phyloP scores from a whole-genome alignment of 352 stramenopile genomes.

The Globisporangium carolinianum region DNA sequence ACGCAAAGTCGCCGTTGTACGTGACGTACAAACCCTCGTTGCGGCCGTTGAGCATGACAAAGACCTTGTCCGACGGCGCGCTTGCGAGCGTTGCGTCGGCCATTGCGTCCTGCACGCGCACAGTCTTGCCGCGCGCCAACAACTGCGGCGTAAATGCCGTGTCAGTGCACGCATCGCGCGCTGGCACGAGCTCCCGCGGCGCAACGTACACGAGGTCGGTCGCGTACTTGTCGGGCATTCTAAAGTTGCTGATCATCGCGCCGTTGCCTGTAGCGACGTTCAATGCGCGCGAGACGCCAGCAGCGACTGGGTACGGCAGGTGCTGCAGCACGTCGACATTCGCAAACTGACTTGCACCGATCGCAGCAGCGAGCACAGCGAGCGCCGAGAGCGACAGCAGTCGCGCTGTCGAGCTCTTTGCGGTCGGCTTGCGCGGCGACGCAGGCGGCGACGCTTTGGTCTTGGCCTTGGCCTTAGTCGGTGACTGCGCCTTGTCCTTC shows the following conservation, averaged over 20 bases:
- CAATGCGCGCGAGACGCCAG: slow-evolving; percentile 2
- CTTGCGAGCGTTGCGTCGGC: slow-evolving; percentile 10
- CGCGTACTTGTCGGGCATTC: slow-evolving; percentile 54
- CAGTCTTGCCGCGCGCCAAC: slow-evolving; percentile 26
- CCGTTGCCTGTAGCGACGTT: slow-evolving; percentile 8
- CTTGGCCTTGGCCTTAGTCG: neutral
- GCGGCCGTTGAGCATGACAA: slow-evolving; percentile 81
- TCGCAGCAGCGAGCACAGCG: slow-evolving; percentile 9
- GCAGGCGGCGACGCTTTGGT: neutral
- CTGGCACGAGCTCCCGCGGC: slow-evolving; percentile 27
- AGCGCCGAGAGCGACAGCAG: slow-evolving; percentile 16
- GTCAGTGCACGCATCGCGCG: slow-evolving; percentile 27
- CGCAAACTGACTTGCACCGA: slow-evolving; percentile 10
- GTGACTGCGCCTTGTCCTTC: neutral
- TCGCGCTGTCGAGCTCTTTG: slow-evolving; percentile 1
- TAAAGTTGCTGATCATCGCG: slow-evolving; percentile 10
- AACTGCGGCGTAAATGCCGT: slow-evolving; percentile 15
- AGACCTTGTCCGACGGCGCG: slow-evolving; percentile 39
- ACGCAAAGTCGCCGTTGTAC: slow-evolving; percentile 72
- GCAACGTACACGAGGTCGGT: slow-evolving; percentile 39
- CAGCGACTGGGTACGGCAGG: slow-evolving; percentile 11
- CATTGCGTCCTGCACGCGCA: slow-evolving; percentile 55
- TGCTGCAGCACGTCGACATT: slow-evolving; percentile 12
- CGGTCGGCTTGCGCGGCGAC: slow-evolving; percentile 5
- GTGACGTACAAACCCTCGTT: slow-evolving; percentile 77